Conservation (phyloP, 164 flowering plant genomes). For the Kalanchoe fedtschenkoi region DNA sequence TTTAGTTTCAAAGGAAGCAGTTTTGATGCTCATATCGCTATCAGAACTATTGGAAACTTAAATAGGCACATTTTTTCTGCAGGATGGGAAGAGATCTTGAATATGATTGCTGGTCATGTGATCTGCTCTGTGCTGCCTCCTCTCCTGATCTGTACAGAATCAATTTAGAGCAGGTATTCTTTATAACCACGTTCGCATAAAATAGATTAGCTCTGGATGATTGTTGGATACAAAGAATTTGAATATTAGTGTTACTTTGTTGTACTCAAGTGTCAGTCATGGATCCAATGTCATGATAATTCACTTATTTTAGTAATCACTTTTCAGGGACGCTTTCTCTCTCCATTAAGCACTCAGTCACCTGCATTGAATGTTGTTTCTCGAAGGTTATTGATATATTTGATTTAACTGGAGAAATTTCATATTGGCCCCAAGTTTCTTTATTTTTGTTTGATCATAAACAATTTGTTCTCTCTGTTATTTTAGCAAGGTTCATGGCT, state of each 20-base stretch:
- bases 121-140: constrained; percentile 96
- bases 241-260: neutral
- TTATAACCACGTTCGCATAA: neutral
- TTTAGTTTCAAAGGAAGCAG: neutral
- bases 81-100: constrained; percentile 94
- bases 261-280: neutral
- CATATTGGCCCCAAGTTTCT: neutral
- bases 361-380: constrained; percentile 81
- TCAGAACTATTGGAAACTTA: neutral
- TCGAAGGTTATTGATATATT: constrained; percentile 43
- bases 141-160: constrained; percentile 91
- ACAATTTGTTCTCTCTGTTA: constrained; percentile 1
- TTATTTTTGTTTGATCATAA: neutral
- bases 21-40: neutral
- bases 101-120: constrained; percentile 92
- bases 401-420: neutral
- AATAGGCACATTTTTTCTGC: constrained; percentile 12
- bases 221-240: neutral
- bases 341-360: constrained; percentile 67
- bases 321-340: constrained; percentile 75
- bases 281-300: too few relatives aligned
- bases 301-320: neutral
- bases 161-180: constrained; percentile 73
- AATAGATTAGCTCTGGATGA: neutral
- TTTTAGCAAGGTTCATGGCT: constrained; percentile 73